Evolutionary conservation across 768 basidiomycete species (phyloP).

Genomic region (Serendipita sp.): DNA sequence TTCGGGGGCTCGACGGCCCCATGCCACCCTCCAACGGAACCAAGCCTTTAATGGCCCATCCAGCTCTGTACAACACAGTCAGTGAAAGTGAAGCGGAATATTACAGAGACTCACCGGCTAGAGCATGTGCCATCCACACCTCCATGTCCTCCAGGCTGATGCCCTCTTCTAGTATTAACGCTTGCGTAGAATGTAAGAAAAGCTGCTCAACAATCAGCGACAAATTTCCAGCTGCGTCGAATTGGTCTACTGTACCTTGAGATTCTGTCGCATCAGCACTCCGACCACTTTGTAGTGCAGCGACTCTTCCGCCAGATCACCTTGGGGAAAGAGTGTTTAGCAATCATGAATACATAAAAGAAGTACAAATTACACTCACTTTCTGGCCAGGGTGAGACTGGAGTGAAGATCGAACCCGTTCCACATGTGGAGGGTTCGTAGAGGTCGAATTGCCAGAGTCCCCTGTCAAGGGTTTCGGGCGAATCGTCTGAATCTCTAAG

Average conservation of each 20-base stretch:
- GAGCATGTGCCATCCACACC: background rate
- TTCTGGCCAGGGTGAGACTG: background rate
- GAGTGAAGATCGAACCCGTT: slow-evolving; percentile 1
- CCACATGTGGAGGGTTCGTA: background rate
- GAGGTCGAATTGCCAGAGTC: background rate
- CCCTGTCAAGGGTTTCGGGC: background rate
- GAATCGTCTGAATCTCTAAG: background rate
- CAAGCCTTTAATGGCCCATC: background rate
- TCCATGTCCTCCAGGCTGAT: background rate
- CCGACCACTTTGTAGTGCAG: background rate
- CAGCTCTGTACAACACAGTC: background rate
- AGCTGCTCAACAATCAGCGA: background rate
- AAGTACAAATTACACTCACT: background rate
- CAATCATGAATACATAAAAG: background rate
- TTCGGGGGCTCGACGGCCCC: background rate
- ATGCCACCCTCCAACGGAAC: background rate
- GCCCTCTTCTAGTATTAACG: background rate
- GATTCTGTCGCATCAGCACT: background rate
- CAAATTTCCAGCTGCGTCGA: background rate
- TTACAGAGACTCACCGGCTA: background rate
- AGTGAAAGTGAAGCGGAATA: background rate
- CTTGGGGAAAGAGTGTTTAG: background rate
- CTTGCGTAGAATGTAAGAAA: background rate
- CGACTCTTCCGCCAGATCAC: background rate
- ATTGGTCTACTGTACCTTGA: background rate